phyloP scores from a whole-genome alignment of 2,329 filamentous ascomycete genomes.

The Colletotrichum coccodes region DNA sequence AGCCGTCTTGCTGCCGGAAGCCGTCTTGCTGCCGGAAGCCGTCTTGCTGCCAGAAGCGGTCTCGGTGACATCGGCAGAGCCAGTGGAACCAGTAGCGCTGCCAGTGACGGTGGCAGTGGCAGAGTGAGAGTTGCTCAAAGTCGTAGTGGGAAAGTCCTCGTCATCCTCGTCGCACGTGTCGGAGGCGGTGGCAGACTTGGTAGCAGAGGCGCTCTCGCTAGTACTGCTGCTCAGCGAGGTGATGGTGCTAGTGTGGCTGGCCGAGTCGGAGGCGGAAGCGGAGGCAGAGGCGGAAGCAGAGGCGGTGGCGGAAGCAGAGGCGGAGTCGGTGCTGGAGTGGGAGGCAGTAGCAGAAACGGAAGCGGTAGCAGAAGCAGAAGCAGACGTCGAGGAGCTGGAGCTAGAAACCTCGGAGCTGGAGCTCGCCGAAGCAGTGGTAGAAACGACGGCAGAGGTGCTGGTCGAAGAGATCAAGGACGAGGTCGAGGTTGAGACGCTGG shows the following conservation, averaged over 20 bases:
- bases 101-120: constrained; percentile 15
- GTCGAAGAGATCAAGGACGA: constrained; percentile 20
- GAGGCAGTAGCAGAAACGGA: not conserved
- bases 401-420: constrained; percentile 16
- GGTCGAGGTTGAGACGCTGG: constrained; percentile 27
- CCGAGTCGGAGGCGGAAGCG: constrained; percentile 5
- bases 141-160: constrained; percentile 8
- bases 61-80: constrained; percentile 1
- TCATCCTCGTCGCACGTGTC: constrained; percentile 30
- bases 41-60: constrained; percentile 18
- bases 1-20: constrained; percentile 17
- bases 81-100: constrained; percentile 19
- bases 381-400: not conserved
- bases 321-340: constrained; percentile 1
- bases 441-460: constrained; percentile 25
- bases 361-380: constrained; percentile 10
- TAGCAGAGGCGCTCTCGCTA: constrained; percentile 11
- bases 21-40: constrained; percentile 15
- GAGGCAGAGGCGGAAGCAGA: constrained; percentile 13
- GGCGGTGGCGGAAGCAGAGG: not conserved
- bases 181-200: constrained; percentile 12
- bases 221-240: not conserved
- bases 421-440: constrained; percentile 27
- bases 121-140: not conserved
- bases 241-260: constrained; percentile 8